phyloP scores from a whole-genome alignment of 306 rosid species.

The Psophocarpus tetragonolobus region DNA sequence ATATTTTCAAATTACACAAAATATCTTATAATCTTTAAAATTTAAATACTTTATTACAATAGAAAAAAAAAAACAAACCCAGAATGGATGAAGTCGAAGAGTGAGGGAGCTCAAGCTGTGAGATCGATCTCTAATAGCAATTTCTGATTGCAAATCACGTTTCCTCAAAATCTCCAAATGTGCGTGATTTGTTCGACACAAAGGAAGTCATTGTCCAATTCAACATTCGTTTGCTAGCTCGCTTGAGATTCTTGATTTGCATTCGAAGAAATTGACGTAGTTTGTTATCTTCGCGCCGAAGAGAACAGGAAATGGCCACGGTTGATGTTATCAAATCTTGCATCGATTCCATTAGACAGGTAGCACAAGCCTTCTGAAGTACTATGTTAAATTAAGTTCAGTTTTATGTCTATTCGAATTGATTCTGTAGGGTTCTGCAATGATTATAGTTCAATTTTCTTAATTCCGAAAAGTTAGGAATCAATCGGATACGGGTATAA shows the following conservation, averaged over 20 bases:
- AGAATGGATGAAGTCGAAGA: background rate
- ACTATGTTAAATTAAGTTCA: background rate
- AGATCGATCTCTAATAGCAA: background rate
- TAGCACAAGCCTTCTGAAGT: constrained; percentile 22
- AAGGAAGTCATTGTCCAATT: constrained; percentile 8
- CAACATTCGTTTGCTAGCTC: background rate
- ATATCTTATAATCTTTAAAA: background rate
- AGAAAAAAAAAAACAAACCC: background rate
- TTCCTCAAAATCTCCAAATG: background rate
- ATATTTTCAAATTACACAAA: too few species aligned
- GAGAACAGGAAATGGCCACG: constrained; percentile 50
- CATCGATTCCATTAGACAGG: constrained; percentile 75
- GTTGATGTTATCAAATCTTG: constrained; percentile 73
- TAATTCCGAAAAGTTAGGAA: background rate
- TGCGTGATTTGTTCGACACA: background rate
- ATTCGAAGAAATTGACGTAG: background rate
- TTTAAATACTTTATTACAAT: background rate
- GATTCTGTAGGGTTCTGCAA: background rate
- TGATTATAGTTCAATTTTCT: background rate
- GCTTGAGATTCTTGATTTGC: background rate
- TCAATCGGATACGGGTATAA: background rate
- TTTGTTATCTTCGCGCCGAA: constrained; percentile 11
- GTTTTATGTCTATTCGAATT: background rate
- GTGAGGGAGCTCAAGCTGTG: background rate
- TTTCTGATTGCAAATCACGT: background rate